phyloP scores from a whole-genome alignment of 176 grass and related monocot species.

The Lolium perenne region DNA sequence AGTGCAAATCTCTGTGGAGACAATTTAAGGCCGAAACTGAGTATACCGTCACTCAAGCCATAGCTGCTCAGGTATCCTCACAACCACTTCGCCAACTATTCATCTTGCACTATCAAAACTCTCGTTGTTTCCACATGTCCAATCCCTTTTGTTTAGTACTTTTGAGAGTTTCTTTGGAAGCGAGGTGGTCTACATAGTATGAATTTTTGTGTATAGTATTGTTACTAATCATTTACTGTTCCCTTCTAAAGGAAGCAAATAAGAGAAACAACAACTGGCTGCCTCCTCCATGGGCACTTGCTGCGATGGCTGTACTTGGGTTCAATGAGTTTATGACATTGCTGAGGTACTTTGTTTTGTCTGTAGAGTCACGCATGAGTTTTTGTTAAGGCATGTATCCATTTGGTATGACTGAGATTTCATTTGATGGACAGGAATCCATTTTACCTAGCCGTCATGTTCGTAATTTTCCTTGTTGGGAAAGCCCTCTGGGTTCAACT shows the following conservation, averaged over 20 bases:
- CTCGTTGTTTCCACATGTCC: conserved; percentile 15
- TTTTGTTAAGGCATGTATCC: neutral
- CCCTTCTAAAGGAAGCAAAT: conserved; percentile 78
- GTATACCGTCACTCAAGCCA: conserved; percentile 91
- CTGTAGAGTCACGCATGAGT: neutral
- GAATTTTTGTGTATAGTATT: neutral
- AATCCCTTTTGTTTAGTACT: conserved; percentile 22
- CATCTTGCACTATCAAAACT: neutral
- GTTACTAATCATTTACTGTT: conserved; percentile 28
- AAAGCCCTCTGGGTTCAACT: conserved; percentile 96
- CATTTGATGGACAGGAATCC: conserved; percentile 76
- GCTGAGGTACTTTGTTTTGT: conserved; percentile 66
- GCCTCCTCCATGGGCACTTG: conserved; percentile 98
- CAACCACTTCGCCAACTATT: conserved; percentile 25
- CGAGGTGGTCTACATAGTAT: neutral
- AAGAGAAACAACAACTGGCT: conserved; percentile 97
- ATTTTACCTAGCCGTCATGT: conserved; percentile 73
- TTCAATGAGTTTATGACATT: conserved; percentile 99
- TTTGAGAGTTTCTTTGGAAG: conserved; percentile 7
- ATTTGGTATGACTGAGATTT: conserved; percentile 33
- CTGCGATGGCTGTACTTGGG: conserved; percentile 83
- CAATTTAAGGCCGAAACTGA: conserved; percentile 95
- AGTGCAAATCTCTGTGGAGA: conserved; percentile 92
- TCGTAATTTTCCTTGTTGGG: conserved; percentile 80
- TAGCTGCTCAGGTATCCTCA: conserved; percentile 79